Evolutionary conservation across 139 green algal species (phyloP), one percentile per base, ranked within the genome.

Genomic region (Tetradesmus obliquus): DNA sequence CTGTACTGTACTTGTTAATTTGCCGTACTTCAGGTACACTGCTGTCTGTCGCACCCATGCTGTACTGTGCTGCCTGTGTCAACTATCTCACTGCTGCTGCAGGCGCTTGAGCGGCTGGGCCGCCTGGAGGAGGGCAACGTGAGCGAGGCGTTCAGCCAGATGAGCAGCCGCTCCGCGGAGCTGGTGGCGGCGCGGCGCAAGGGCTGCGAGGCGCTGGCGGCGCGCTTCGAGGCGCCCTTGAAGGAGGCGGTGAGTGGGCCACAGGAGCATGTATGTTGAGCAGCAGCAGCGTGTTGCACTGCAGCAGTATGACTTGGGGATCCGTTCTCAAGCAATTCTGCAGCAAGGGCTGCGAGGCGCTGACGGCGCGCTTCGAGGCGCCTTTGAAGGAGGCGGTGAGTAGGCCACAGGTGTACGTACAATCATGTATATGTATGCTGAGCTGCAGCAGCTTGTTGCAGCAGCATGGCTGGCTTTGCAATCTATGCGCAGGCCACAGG

Each of bases 211-310:
- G 82, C 62, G 6, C 90, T 97, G 80, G 88, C 69, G 0, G 57
- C 57, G 10, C 92, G 88, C 22, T 98, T 99, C 90, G 97, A 98
- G 92, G 96, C 96, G 1, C 98, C 98, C 0, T 93, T 99, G 24
- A 97, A 97, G 87, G 98, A 99, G 92, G 72, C 89, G 66, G 89
- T 91, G 58, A 91, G 87, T 82, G 24, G 17, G 32, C 32, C 32
- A 45, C 32, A 45, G 32, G 32, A 45, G 32, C 32, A 5, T 86
- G 53, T 69, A 66, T 9, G 6, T 66, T 45, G 32, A 45, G 32
- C 32, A 45, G 32, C 32, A 45, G 32, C 32, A 45, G 32, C 32
- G 32, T 45, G 32, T 45, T 45, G 32, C 32, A 45, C 32, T 45
- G 32, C 32, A 45, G 32, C 32, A 45, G 32, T 45, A 45, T 45